These are phyloP conservation scores for Russula olivacea DNA, from an alignment of 768 basidiomycete genomes.

Conservation along the genomic window DNA sequence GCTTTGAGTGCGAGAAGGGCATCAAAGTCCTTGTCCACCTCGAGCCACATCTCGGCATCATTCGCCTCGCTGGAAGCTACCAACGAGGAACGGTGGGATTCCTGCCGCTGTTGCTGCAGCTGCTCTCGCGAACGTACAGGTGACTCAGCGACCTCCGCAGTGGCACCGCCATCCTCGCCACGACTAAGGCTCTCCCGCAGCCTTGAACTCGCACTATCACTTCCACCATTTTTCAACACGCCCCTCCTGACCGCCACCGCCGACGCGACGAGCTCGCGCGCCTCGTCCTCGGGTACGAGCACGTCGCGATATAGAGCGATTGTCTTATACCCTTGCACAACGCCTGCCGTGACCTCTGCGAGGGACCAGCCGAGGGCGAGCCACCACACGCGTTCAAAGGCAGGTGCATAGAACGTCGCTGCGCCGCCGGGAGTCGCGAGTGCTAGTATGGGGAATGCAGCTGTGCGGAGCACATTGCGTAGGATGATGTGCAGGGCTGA, in stretches of 20 bases:
- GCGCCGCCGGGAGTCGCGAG: constrained; percentile 42
- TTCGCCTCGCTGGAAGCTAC: not conserved
- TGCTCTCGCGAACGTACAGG: constrained; percentile 2
- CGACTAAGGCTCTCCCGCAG: constrained; percentile 17
- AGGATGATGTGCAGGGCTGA: constrained; percentile 45
- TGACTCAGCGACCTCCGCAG: not conserved
- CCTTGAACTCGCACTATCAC: constrained; percentile 11
- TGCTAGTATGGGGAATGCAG: constrained; percentile 48
- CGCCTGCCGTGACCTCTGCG: constrained; percentile 58
- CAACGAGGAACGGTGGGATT: not conserved
- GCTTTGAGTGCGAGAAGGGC: constrained; percentile 55
- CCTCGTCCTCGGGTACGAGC: constrained; percentile 44
- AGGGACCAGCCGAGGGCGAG: constrained; percentile 69
- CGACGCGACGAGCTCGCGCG: constrained; percentile 36
- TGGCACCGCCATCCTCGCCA: not conserved
- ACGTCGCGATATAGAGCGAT: constrained; percentile 64
- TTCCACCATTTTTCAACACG: constrained; percentile 23
- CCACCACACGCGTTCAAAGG: constrained; percentile 72
- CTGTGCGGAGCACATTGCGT: constrained; percentile 49
- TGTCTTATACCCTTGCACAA: constrained; percentile 66
- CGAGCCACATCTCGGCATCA: constrained; percentile 32
- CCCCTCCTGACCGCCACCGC: constrained; percentile 17
- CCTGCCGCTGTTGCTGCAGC: not conserved
- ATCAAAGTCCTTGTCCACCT: constrained; percentile 63
- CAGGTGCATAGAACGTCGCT: constrained; percentile 49